These are phyloP conservation scores for Heliamphora pulchella DNA, from an alignment of 179 eudicot species.

Conservation along the genomic window DNA sequence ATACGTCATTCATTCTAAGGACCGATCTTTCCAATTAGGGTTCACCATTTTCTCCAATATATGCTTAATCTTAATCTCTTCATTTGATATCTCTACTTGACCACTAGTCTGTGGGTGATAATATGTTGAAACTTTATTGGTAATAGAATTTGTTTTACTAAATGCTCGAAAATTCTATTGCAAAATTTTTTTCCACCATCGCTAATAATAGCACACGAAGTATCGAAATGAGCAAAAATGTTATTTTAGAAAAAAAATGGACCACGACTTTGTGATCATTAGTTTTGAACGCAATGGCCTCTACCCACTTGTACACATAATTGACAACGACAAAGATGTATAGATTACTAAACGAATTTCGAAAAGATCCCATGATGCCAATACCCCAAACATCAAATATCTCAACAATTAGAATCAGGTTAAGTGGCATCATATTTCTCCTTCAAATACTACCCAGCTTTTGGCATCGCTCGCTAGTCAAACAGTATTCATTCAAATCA, in stretches of 20 bases:
- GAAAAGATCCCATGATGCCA: background rate
- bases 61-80: too few species aligned
- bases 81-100: background rate
- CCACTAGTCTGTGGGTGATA: too few species aligned
- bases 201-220: background rate
- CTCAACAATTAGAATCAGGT: background rate
- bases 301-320: background rate
- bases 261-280: background rate
- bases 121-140: background rate
- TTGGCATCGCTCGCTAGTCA: background rate
- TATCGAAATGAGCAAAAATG: background rate
- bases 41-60: too few species aligned
- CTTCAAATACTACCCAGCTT: background rate
- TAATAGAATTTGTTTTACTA: too few species aligned
- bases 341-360: background rate
- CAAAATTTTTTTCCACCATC: background rate
- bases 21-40: too few species aligned
- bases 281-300: background rate
- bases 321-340: background rate
- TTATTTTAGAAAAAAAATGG: background rate
- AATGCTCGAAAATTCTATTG: background rate
- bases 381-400: background rate
- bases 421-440: background rate
- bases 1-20: background rate
- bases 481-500: background rate